Evolutionary conservation across 164 flowering plant genomes (phyloP).

Genomic region (Platanus orientalis): DNA sequence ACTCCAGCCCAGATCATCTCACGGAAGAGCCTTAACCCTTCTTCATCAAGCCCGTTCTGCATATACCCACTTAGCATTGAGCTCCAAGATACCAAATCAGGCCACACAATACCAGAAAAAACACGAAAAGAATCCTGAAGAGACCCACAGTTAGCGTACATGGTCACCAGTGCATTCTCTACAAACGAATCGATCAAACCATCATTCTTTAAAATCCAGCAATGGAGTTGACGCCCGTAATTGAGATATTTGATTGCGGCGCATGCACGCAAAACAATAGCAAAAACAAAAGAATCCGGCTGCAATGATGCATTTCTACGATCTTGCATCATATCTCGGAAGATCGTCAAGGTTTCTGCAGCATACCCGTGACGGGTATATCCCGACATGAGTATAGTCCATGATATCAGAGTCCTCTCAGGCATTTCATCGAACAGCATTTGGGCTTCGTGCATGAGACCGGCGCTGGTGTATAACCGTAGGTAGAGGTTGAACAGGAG

Average conservation of each 20-base stretch:
- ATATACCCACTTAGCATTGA: constrained; percentile 28
- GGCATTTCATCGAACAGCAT: constrained; percentile 28
- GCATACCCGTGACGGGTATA: constrained; percentile 25
- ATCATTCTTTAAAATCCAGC: constrained; percentile 17
- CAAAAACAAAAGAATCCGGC: constrained; percentile 29
- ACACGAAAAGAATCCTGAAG: constrained; percentile 19
- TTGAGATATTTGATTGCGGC: constrained; percentile 9
- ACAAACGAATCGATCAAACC: constrained; percentile 21
- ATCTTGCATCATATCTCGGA: constrained; percentile 16
- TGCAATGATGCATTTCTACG: background rate
- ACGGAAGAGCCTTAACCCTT: constrained; percentile 25
- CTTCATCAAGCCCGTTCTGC: constrained; percentile 24
- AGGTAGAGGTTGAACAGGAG: constrained; percentile 18
- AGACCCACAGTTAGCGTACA: constrained; percentile 30
- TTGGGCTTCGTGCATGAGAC: constrained; percentile 26
- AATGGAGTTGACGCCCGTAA: constrained; percentile 24
- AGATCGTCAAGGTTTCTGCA: constrained; percentile 16
- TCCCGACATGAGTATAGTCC: constrained; percentile 34
- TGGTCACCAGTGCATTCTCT: constrained; percentile 29
- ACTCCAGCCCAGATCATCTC: constrained; percentile 18
- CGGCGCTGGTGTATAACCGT: constrained; percentile 12
- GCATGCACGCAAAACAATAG: constrained; percentile 27
- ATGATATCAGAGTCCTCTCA: constrained; percentile 22
- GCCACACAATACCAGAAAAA: constrained; percentile 21
- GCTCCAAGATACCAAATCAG: constrained; percentile 32